Evolutionary conservation across 1,284 basidiomycete species (phyloP).

Genomic region (Ustanciosporium gigantosporum): DNA sequence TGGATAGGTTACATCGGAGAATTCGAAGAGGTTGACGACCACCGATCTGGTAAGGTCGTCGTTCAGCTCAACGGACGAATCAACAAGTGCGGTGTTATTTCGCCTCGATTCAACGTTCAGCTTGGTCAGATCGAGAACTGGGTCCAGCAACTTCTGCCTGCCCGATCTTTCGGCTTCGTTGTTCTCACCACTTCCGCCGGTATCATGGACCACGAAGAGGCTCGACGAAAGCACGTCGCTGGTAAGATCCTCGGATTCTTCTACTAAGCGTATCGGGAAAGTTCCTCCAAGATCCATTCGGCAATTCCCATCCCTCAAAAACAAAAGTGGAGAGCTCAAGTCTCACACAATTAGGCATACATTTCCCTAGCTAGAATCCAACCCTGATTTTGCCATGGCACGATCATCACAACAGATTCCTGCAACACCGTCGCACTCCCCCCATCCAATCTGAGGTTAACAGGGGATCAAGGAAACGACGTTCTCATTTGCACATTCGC

Average conservation of each 20-base stretch:
- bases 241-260: conserved; percentile 69
- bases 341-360: no score
- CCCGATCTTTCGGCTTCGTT: conserved; percentile 91
- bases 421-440: no score
- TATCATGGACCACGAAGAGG: conserved; percentile 99
- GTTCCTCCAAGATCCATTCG: no score
- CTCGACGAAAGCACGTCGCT: conserved; percentile 95
- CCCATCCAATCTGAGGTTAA: no score
- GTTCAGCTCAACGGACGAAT: conserved; percentile 97
- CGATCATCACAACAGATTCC: no score
- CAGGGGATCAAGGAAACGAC: no score
- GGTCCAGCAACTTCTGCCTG: conserved; percentile 64
- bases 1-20: conserved; percentile 91
- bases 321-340: no score
- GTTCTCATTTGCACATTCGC: no score
- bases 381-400: no score
- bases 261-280: no score
- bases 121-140: conserved; percentile 88
- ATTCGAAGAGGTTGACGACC: conserved; percentile 99
- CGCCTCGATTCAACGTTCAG: conserved; percentile 95
- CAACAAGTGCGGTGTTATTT: conserved; percentile 97
- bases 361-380: no score
- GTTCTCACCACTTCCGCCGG: conserved; percentile 97
- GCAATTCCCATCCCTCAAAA: no score
- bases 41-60: conserved; percentile 97